These are phyloP conservation scores for Aspergillus pseudoterreus DNA, from an alignment of 2,329 filamentous ascomycete genomes.

Conservation along the genomic window DNA sequence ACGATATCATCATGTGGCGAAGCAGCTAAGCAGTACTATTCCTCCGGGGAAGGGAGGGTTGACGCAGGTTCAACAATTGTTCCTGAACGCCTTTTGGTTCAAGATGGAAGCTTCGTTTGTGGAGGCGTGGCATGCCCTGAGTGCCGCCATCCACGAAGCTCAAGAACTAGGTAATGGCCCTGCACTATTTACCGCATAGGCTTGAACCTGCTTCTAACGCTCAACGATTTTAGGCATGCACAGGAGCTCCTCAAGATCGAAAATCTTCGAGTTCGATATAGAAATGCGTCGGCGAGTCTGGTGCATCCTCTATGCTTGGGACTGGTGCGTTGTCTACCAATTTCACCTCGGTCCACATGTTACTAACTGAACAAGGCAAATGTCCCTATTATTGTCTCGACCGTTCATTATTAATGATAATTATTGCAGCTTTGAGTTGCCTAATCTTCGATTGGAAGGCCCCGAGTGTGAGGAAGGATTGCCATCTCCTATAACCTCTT, in stretches of 20 bases:
- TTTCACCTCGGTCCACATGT: background rate
- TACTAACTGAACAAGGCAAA: constrained; percentile 29
- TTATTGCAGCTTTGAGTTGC: constrained; percentile 37
- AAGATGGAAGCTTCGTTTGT: constrained; percentile 47
- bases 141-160: constrained; percentile 44
- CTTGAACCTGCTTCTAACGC: background rate
- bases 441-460: constrained; percentile 36
- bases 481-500: constrained; percentile 45
- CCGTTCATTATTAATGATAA: constrained; percentile 44
- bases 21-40: constrained; percentile 42
- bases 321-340: constrained; percentile 36
- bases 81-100: constrained; percentile 46
- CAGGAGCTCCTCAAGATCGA: constrained; percentile 32
- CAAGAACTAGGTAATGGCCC: constrained; percentile 44
- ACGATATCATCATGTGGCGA: constrained; percentile 41
- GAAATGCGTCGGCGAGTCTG: constrained; percentile 48
- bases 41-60: constrained; percentile 43
- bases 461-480: constrained; percentile 28
- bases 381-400: constrained; percentile 42
- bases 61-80: constrained; percentile 49
- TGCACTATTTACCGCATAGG: background rate
- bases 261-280: constrained; percentile 43
- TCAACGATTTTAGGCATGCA: constrained; percentile 25
- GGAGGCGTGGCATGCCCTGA: constrained; percentile 48
- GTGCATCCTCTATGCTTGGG: constrained; percentile 47